Evolutionary conservation across 2,329 filamentous ascomycete genomes (phyloP), one percentile per base, ranked within the genome.

Genomic region (Blumeriella jaapii): DNA sequence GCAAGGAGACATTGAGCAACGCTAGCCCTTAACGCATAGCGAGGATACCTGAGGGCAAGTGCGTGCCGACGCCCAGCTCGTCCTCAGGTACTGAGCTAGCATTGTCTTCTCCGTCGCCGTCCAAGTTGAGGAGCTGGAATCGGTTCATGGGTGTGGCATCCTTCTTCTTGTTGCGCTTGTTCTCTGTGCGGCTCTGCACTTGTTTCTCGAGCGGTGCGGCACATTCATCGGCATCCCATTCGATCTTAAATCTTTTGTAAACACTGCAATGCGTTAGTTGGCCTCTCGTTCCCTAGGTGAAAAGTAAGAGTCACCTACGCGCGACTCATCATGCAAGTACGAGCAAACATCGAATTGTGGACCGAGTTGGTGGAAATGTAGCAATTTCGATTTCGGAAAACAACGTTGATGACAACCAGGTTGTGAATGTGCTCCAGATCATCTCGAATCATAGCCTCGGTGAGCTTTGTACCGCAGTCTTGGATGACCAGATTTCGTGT

Each of bases 391-490:
- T 65, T 61, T 2, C 59, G 57, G 55, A 82, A 78, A 6, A 60
- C 58, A 28, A 91, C 60, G 27, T 69, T 69, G 49, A 91, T 65
- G 8, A 93, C 69, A 14, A 78, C 63, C 1, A 93, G 65, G 42
- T 83, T 82, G 61, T 89, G 77, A 41, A 93, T 89, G 54, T 93
- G 84, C 15, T 86, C 78, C 23, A 91, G 65, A 48, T 93, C 81
- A 4, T 77, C 68, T 8, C 79, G 74, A 44, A 93, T 74, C 11
- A 60, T 59, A 6, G 70, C 60, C 45, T 77, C 77, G 0, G 75
- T 84, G 46, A 82, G 61, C 34, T 61, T 67, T 34, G 61, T 61
- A 47, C 64, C 64, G 46, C 70, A 71, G 7, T 68, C 67, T 38
- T 70, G 69, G 26, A 93, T 69, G 13, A 87, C 60, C 23, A 93